Evolutionary conservation across 345 rosid genomes (phyloP).

Genomic region (Mallotus nudiflorus): DNA sequence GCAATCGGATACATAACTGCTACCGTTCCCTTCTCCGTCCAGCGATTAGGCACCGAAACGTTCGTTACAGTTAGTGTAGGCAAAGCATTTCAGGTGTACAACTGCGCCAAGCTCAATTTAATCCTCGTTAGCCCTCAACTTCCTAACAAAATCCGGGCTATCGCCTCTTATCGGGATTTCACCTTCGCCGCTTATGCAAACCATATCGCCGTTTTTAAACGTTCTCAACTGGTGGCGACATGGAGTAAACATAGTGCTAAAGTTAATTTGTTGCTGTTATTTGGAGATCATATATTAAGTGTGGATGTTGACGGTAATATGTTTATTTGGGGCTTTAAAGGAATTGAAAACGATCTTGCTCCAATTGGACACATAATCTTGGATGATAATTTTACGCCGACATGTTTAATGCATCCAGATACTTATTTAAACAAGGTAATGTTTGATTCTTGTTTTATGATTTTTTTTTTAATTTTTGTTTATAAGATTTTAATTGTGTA

Average conservation of each 20-base stretch:
- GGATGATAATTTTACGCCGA: conserved; percentile 59
- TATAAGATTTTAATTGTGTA: not conserved
- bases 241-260: conserved; percentile 85
- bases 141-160: conserved; percentile 84
- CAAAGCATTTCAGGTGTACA: conserved; percentile 90
- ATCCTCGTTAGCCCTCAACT: conserved; percentile 84
- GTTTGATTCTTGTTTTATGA: not conserved
- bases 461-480: not conserved
- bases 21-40: conserved; percentile 80
- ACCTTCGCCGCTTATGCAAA: conserved; percentile 82
- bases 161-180: conserved; percentile 78
- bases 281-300: conserved; percentile 83
- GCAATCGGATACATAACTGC: conserved; percentile 88
- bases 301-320: conserved; percentile 71
- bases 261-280: conserved; percentile 65
- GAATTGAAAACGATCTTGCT: conserved; percentile 51
- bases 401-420: conserved; percentile 87
- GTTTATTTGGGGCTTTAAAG: conserved; percentile 84
- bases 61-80: conserved; percentile 90
- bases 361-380: conserved; percentile 68
- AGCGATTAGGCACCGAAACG: conserved; percentile 85
- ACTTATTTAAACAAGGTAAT: conserved; percentile 89
- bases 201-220: conserved; percentile 71
- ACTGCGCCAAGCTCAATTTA: conserved; percentile 83
- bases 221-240: conserved; percentile 87